Evolutionary conservation across 140 eudicot genomes (phyloP).

Genomic region (Stevia rebaudiana): DNA sequence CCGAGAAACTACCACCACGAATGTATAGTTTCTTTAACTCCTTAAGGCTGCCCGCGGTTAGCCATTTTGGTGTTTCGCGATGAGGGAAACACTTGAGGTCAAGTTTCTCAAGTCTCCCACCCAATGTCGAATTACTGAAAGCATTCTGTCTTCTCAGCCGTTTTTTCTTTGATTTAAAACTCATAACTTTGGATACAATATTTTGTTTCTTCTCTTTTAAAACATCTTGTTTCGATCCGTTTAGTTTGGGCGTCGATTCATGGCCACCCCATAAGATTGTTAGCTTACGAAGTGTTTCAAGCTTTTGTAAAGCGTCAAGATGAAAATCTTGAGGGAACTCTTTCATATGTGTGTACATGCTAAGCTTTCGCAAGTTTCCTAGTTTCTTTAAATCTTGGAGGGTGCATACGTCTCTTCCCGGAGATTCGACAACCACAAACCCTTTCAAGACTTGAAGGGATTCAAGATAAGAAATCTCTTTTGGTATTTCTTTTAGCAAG

Average conservation of each 20-base stretch:
- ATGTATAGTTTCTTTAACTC: conserved; percentile 42
- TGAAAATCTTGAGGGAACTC: conserved; percentile 29
- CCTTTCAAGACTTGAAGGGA: conserved; percentile 48
- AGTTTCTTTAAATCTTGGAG: conserved; percentile 35
- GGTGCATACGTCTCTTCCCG: conserved; percentile 20
- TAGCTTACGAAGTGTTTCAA: conserved; percentile 31
- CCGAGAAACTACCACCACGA: conserved; percentile 40
- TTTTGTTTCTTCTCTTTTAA: neutral
- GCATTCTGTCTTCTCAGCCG: conserved; percentile 27
- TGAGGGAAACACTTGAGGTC: conserved; percentile 49
- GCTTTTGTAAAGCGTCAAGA: conserved; percentile 23
- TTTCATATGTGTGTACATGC: conserved; percentile 38
- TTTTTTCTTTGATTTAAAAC: neutral
- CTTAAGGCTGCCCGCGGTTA: conserved; percentile 21
- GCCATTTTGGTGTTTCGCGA: conserved; percentile 24
- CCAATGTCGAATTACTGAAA: conserved; percentile 9
- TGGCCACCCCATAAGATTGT: conserved; percentile 44
- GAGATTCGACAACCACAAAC: conserved; percentile 29
- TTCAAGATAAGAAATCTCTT: conserved; percentile 24
- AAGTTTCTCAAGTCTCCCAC: conserved; percentile 33
- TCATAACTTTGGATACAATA: neutral
- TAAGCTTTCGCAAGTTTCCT: conserved; percentile 35
- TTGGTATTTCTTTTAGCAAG: conserved; percentile 40
- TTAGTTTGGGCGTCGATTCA: neutral
- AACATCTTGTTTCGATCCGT: neutral